Conservation (phyloP, 108 stramenopile genomes). For the Nannochloropsis oceanica region DNA sequence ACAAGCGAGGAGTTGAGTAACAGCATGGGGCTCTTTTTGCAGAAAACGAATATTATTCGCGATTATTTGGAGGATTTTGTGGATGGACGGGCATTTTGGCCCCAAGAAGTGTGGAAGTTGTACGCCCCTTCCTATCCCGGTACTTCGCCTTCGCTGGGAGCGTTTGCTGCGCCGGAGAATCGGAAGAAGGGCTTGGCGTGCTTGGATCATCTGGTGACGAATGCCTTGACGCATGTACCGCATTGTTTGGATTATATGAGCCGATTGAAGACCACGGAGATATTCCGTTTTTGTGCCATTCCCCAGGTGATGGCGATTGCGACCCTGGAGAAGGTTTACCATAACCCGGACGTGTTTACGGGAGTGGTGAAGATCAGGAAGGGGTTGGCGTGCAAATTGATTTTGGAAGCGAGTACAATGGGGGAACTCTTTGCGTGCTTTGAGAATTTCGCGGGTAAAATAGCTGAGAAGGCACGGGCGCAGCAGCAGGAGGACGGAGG, state of each 20-base stretch:
- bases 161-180: conserved; percentile 14
- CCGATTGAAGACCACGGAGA: conserved; percentile 56
- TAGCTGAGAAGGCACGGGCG: neutral
- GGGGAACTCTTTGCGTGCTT: neutral
- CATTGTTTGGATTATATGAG: conserved; percentile 83
- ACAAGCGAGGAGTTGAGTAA: conserved; percentile 49
- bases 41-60: conserved; percentile 98
- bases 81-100: conserved; percentile 97
- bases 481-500: neutral
- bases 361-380: conserved; percentile 86
- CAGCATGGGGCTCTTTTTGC: conserved; percentile 96
- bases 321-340: conserved; percentile 80
- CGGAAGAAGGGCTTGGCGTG: conserved; percentile 48
- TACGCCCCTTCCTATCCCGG: conserved; percentile 28
- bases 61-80: conserved; percentile 99
- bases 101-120: conserved; percentile 79
- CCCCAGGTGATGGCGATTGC: conserved; percentile 99
- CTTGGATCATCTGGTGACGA: conserved; percentile 86
- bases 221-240: conserved; percentile 82
- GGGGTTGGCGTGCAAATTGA: conserved; percentile 40
- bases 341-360: conserved; percentile 81
- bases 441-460: neutral
- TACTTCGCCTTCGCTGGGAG: neutral
- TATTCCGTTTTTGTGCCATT: conserved; percentile 97
- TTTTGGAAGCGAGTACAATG: conserved; percentile 14